Percentiles rank a stretch among this genome's conserved stretches.
Conservation (phyloP, 2,329 filamentous ascomycete genomes). For the Colletotrichum kahawae region DNA sequence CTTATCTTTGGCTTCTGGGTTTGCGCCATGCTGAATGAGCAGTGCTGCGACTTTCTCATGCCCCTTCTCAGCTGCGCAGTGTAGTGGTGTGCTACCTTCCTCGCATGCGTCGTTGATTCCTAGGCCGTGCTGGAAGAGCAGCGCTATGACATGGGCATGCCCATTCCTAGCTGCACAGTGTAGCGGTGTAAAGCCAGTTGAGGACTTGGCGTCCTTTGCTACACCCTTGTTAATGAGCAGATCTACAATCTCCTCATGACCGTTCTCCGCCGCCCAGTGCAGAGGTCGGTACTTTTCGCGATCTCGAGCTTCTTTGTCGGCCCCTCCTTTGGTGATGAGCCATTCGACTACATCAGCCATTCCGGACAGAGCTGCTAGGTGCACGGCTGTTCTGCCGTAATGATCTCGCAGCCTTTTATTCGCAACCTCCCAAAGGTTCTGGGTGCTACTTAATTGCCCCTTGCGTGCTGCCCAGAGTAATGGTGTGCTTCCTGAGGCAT, state of each 20-base stretch:
- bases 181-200: not conserved
- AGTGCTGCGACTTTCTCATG: not conserved
- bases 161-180: not conserved
- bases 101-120: not conserved
- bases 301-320: not conserved
- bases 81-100: not conserved
- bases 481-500: not conserved
- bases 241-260: not conserved
- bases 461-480: not conserved
- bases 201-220: not conserved
- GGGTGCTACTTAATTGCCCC: fast-evolving
- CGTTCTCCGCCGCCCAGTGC: not conserved
- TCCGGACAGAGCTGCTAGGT: not conserved
- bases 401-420: not conserved
- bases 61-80: fast-evolving
- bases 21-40: not conserved
- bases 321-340: not conserved
- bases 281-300: fast-evolving
- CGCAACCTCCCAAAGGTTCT: not conserved
- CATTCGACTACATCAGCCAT: fast-evolving
- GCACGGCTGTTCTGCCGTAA: not conserved
- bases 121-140: not conserved
- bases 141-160: not conserved
- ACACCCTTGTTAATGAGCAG: not conserved
- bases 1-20: fast-evolving